phyloP scores from a whole-genome alignment of 1,284 basidiomycete genomes.

The Ganoderma multipileum region DNA sequence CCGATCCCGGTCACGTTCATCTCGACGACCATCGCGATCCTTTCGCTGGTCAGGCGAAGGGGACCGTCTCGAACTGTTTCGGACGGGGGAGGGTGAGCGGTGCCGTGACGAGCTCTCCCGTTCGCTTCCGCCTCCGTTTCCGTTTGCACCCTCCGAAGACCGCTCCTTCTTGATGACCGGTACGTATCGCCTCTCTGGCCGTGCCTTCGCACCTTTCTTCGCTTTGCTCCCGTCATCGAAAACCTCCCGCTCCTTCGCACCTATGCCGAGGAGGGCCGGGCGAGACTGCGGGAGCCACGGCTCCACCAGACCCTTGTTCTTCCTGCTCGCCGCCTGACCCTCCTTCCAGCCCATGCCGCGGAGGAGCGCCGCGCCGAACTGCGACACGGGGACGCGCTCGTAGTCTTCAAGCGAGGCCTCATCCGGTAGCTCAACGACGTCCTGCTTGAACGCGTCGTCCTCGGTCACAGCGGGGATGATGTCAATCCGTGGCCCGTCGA shows the following conservation, averaged over 20 bases:
- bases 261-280: conserved; percentile 88
- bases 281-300: conserved; percentile 84
- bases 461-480: conserved; percentile 73
- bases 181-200: conserved; percentile 76
- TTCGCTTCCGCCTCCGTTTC: conserved; percentile 36
- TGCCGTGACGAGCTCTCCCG: conserved; percentile 32
- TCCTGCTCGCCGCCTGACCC: conserved; percentile 72
- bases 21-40: conserved; percentile 38
- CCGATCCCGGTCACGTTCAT: conserved; percentile 36
- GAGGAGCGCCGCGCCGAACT: conserved; percentile 93
- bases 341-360: conserved; percentile 98
- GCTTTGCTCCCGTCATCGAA: conserved; percentile 68
- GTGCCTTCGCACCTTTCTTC: conserved; percentile 46
- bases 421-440: conserved; percentile 81
- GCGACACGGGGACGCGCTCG: conserved; percentile 87
- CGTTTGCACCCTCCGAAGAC: conserved; percentile 32
- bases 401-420: conserved; percentile 87
- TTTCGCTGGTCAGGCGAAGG: conserved; percentile 40
- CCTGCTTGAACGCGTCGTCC: conserved; percentile 81
- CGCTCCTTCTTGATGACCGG: conserved; percentile 74
- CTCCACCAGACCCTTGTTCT: conserved; percentile 57
- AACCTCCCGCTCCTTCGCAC: conserved; percentile 83
- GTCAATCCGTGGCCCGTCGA: conserved; percentile 49
- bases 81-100: conserved; percentile 33
- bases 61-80: conserved; percentile 37